Evolutionary conservation across 805 yeast species (phyloP).

Genomic region (Starmerella tilneyi): DNA sequence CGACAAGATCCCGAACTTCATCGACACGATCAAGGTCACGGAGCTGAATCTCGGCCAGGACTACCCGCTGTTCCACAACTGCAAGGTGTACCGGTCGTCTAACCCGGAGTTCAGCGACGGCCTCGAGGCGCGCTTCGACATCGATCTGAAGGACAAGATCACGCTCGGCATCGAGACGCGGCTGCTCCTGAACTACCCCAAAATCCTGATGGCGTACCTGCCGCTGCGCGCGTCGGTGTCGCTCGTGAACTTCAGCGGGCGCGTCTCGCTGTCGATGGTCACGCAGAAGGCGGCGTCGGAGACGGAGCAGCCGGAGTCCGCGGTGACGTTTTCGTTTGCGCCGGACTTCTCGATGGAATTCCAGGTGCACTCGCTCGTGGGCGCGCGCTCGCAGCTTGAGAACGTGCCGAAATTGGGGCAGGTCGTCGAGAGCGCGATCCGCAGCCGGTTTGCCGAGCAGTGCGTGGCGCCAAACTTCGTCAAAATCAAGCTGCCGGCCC

Average conservation of each 20-base stretch:
- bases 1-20: conserved; percentile 64
- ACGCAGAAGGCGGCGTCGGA: conserved; percentile 11
- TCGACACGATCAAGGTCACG: conserved; percentile 66
- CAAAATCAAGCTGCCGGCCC: conserved; percentile 59
- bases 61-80: conserved; percentile 88
- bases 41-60: conserved; percentile 92
- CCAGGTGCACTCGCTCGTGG: conserved; percentile 77
- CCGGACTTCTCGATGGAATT: conserved; percentile 88
- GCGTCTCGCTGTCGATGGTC: conserved; percentile 58
- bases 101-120: conserved; percentile 24
- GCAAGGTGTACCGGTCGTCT: conserved; percentile 46
- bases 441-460: conserved; percentile 84
- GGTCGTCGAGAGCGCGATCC: conserved; percentile 66
- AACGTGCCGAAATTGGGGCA: conserved; percentile 87
- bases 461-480: conserved; percentile 92
- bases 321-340: conserved; percentile 76
- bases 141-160: conserved; percentile 71
- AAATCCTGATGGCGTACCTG: conserved; percentile 70
- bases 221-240: conserved; percentile 82
- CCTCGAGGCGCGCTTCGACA: conserved; percentile 76
- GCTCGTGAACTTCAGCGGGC: conserved; percentile 81
- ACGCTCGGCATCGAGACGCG: conserved; percentile 74
- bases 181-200: conserved; percentile 64
- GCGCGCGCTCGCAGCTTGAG: conserved; percentile 83
- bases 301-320: conserved; percentile 38